Base-by-base conservation (phyloP, 106 monocot species). In the Phalaenopsis aphrodite region DNA sequence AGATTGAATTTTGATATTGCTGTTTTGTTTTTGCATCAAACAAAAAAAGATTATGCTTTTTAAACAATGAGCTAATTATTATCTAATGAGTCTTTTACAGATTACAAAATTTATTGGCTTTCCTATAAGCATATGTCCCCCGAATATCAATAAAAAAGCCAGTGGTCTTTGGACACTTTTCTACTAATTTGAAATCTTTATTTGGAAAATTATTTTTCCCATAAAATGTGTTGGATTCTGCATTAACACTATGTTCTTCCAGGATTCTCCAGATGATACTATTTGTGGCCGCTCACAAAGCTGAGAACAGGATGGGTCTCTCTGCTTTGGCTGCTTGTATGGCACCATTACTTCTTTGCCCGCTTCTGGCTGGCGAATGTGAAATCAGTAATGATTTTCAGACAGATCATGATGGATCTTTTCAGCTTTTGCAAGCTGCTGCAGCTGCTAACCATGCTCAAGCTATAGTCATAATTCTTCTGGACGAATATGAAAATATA, bases 371-470 rank as follows among this genome's bases (percentile, higher is more conserved):
- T 75, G 96, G 96, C 80, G 98, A 98, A 42, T 92, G 98, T 78
- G 92, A 98, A n/a, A 84, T 94, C 68, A 83, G 88, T 36, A 88
- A 91, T 86, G 85, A 89, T 43, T 90, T 94, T 82, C 81, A 85
- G 78, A 88, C 90, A 85, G 90, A 84, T 48, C 91, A 94, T 5
- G 94, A 94, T 90, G 87, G 88, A 85, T 98, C 94, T 78, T 75
- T 94, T 71, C 94, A 98, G 82, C 90, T 98, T 64, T 79, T 98
- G 69, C 87, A 93, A 85, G 98, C 98, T 89, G 98, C 98, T 68
- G 98, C 98, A 37, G 98, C 98, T 80, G 98, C 98, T 72, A 98
- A 98, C 84, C 92, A 94, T 91, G 98, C 98, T 76, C 94, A 98
- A 84, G 89, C 88, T 72, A 98, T 98, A 85, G 89, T 93, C 42